phyloP scores from a whole-genome alignment of 129 eudicot genomes.

The carrot (Daucus carota) region DH1_v3.0 NC_030389.2:11043001-11043500 shows the following conservation, averaged over 20 bases:
- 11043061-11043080: constrained; percentile 45
- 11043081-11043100: constrained; percentile 65
- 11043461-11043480: neutral
- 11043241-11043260: neutral
- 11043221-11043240: neutral
- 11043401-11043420: constrained; percentile 55
- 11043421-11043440: constrained; percentile 19
- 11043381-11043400: constrained; percentile 62
- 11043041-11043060: constrained; percentile 47
- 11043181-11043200: neutral
- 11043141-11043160: neutral
- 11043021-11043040: constrained; percentile 47
- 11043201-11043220: neutral
- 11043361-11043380: constrained; percentile 61
- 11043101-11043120: constrained; percentile 68
- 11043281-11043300: constrained; percentile 71
- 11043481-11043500: neutral
- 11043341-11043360: constrained; percentile 68
- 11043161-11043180: neutral
- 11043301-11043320: constrained; percentile 78
- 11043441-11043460: neutral
- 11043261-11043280: constrained; percentile 65
- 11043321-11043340: constrained; percentile 46
- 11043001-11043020: constrained; percentile 48
- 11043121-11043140: neutral